phyloP scores from a whole-genome alignment of 257 asterid species.

The Solanum pimpinellifolium region DNA sequence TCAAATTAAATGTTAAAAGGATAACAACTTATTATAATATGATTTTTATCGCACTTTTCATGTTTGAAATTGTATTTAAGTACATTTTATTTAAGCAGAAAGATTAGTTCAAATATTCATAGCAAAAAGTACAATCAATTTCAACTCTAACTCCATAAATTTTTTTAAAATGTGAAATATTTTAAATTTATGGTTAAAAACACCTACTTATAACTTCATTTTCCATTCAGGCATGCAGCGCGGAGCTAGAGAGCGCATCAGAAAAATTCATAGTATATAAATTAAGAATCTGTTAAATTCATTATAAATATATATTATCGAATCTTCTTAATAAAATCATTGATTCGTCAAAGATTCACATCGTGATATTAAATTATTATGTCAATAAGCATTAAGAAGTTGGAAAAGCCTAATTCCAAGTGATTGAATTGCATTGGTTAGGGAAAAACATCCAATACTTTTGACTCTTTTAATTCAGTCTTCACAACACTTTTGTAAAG shows the following conservation, averaged over 20 bases:
- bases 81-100: not conserved
- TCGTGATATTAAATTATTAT: not conserved
- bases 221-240: not conserved
- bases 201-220: not conserved
- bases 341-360: not conserved
- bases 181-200: not conserved
- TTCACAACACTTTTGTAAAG: not conserved
- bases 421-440: constrained; percentile 1
- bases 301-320: not conserved
- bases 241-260: not conserved
- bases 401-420: constrained; percentile 41
- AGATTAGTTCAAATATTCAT: not conserved
- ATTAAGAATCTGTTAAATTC: fast-evolving
- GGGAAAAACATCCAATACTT: constrained; percentile 21
- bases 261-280: not conserved
- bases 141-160: not conserved
- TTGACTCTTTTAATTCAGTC: constrained; percentile 7
- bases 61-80: not conserved
- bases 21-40: not conserved
- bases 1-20: not conserved
- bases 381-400: not conserved
- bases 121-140: not conserved
- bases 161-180: not conserved
- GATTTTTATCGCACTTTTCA: too few relatives aligned
- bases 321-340: not conserved